These are phyloP conservation scores for Hyaloscypha hepaticicola DNA, from an alignment of 495 filamentous ascomycete species.

Conservation along the genomic window DNA sequence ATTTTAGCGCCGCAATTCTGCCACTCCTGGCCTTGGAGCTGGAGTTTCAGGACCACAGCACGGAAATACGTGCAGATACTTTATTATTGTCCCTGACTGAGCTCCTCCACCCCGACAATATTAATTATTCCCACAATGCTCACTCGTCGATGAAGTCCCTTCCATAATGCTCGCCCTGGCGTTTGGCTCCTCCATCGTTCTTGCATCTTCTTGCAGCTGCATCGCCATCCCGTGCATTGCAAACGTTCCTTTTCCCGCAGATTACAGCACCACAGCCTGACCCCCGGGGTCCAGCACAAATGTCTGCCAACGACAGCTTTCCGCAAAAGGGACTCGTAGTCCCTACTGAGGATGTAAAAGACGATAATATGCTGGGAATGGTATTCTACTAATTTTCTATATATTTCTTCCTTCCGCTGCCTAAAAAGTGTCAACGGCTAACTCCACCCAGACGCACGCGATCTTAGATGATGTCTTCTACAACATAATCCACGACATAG, in stretches of 20 bases:
- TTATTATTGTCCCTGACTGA: neutral
- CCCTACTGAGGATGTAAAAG: slow-evolving; percentile 12
- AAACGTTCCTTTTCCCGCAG: slow-evolving; percentile 27
- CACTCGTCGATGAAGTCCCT: neutral
- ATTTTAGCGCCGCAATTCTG: slow-evolving; percentile 24
- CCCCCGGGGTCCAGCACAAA: slow-evolving; percentile 13
- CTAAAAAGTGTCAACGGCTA: slow-evolving; percentile 18
- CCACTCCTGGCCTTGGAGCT: slow-evolving; percentile 14
- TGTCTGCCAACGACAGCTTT: slow-evolving; percentile 29
- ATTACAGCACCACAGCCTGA: slow-evolving; percentile 14
- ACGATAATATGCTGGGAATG: slow-evolving; percentile 17
- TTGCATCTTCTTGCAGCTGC: slow-evolving; percentile 20
- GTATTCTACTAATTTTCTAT: slow-evolving; percentile 23
- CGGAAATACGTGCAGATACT: neutral
- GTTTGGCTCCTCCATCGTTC: slow-evolving; percentile 14
- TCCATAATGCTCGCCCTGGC: slow-evolving; percentile 21
- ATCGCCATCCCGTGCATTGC: slow-evolving; percentile 16
- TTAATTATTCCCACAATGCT: slow-evolving; percentile 14
- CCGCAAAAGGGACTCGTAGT: slow-evolving; percentile 27
- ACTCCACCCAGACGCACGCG: slow-evolving; percentile 43
- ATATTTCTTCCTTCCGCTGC: slow-evolving; percentile 1
- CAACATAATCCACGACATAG: slow-evolving; percentile 69
- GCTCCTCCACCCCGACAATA: slow-evolving; percentile 1
- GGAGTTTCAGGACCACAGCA: slow-evolving; percentile 28
- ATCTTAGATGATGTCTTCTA: slow-evolving; percentile 68